Evolutionary conservation across 768 basidiomycete species (phyloP).

Genomic region (Panaeolus papilionaceus): DNA sequence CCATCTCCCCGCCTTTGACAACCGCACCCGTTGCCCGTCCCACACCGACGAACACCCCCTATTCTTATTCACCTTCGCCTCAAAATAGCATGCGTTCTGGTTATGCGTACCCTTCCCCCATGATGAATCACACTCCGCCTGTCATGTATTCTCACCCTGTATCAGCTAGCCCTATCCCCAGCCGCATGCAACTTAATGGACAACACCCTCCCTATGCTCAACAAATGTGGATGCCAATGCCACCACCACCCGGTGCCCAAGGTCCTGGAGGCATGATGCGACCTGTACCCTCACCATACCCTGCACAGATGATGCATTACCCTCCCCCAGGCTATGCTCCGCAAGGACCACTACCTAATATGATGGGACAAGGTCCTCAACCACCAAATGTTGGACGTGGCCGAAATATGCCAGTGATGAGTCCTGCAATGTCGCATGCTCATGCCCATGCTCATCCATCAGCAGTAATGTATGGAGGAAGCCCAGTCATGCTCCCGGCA

Average conservation of each 20-base stretch:
- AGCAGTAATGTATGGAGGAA: slow-evolving; percentile 66
- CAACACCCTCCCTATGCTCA: slow-evolving; percentile 65
- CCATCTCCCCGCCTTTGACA: slow-evolving; percentile 54
- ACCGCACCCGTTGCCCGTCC: slow-evolving; percentile 55
- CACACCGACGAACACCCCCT: slow-evolving; percentile 33
- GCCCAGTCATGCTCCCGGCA: slow-evolving; percentile 73
- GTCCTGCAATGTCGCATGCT: slow-evolving; percentile 72
- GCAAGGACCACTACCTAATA: slow-evolving; percentile 45
- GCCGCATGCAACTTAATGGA: slow-evolving; percentile 66
- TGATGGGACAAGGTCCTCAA: slow-evolving; percentile 47
- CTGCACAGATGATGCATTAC: slow-evolving; percentile 69
- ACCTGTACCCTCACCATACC: slow-evolving; percentile 66
- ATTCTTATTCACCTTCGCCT: slow-evolving; percentile 50
- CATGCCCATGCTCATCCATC: slow-evolving; percentile 36
- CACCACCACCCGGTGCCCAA: slow-evolving; percentile 33
- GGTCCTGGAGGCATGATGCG: slow-evolving; percentile 60
- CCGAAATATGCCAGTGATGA: slow-evolving; percentile 66
- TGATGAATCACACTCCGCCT: slow-evolving; percentile 77
- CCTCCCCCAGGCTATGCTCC: slow-evolving; percentile 60
- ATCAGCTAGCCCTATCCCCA: slow-evolving; percentile 67
- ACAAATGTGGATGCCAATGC: slow-evolving; percentile 67
- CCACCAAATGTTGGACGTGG: slow-evolving; percentile 51
- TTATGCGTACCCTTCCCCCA: slow-evolving; percentile 71
- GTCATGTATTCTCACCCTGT: slow-evolving; percentile 69
- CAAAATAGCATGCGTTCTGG: slow-evolving; percentile 58